Conservation (phyloP, 2,329 filamentous ascomycete species). For the Aspergillus sp. region DNA sequence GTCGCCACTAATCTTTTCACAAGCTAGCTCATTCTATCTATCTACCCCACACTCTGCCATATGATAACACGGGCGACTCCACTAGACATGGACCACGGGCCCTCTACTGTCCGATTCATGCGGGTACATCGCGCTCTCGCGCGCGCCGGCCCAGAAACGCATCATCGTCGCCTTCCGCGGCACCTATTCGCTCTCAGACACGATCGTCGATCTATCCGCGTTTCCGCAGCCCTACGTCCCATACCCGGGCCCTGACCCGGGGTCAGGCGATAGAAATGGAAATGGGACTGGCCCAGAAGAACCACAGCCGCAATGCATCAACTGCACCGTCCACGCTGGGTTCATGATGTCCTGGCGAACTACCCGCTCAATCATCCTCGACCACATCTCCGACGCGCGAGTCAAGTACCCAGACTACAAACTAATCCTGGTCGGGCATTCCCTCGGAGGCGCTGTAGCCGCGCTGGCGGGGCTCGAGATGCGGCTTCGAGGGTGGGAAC, state of each 20-base stretch:
- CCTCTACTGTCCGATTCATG: slow-evolving; percentile 79
- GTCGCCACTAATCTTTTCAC: no score
- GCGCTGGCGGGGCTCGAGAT: slow-evolving; percentile 79
- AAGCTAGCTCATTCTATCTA: no score
- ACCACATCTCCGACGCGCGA: slow-evolving; percentile 52
- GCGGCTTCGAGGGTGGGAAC: slow-evolving; percentile 62
- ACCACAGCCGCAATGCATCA: slow-evolving; percentile 56
- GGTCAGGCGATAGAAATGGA: slow-evolving; percentile 35
- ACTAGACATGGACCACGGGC: slow-evolving; percentile 78
- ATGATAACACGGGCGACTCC: no score
- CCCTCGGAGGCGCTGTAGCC: slow-evolving; percentile 84
- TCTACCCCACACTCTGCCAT: neutral
- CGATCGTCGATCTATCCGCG: slow-evolving; percentile 80
- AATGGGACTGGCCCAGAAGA: slow-evolving; percentile 30
- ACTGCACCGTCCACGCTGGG: slow-evolving; percentile 88
- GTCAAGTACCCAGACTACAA: slow-evolving; percentile 59
- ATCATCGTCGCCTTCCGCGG: slow-evolving; percentile 87
- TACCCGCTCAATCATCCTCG: slow-evolving; percentile 60
- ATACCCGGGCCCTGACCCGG: no score
- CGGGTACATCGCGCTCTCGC: slow-evolving; percentile 86
- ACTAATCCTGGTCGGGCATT: slow-evolving; percentile 78
- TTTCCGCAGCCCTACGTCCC: slow-evolving; percentile 84
- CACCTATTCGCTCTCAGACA: slow-evolving; percentile 88
- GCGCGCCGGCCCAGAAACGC: slow-evolving; percentile 48
- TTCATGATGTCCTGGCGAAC: slow-evolving; percentile 79